Base-by-base conservation (phyloP, 129 eudicot genomes). In the Gnaphalium uliginosum region DNA sequence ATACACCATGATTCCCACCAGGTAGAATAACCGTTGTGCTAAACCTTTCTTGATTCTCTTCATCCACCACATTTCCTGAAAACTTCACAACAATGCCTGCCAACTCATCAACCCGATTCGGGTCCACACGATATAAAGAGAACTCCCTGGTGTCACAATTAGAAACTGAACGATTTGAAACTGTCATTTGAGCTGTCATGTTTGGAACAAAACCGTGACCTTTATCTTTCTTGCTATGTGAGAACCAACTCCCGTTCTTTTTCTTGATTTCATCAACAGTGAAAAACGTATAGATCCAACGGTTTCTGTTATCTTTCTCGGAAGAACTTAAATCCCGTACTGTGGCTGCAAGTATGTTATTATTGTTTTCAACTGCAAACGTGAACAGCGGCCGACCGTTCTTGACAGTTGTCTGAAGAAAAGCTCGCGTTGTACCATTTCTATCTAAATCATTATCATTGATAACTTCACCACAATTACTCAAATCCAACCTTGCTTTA, bases 211-310 rank as follows among this genome's bases (percentile, higher is more conserved):
- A 79, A 35, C 80, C 72, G 29, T 82, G 86, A 71, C 71, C 83
- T 68, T 79, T 88, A 48, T 78, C 85, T 78, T 83, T 87, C 56
- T 70, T 66, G 66, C 83, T 87, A 9, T 82, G 86, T 76, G 73
- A 81, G 60, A 90, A 72, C 94, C 94, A 90, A 66, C 81, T 72
- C 8, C 78, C 82, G 56, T 76, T 89, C 83, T 83, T 93, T 85
- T 84, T 90, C 89, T 86, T 90, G 62, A 78, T 60, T 68, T 93
- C 98, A 46, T 80, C 86, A 39, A 90, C 15, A 4, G 86, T 79
- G 83, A 89, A 93, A 81, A 93, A 90, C 0, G 98, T 83, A 68
- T 93, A 93, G 37, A 88, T 81, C 95, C 96, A 86, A 63, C 75
- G 70, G 81, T 60, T 73, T 79, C 32, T 54, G 46, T 66, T 75